Evolutionary conservation across 768 basidiomycete genomes (phyloP), one percentile per base, ranked within the genome.

Genomic region (Cystobasidium onofrii): DNA sequence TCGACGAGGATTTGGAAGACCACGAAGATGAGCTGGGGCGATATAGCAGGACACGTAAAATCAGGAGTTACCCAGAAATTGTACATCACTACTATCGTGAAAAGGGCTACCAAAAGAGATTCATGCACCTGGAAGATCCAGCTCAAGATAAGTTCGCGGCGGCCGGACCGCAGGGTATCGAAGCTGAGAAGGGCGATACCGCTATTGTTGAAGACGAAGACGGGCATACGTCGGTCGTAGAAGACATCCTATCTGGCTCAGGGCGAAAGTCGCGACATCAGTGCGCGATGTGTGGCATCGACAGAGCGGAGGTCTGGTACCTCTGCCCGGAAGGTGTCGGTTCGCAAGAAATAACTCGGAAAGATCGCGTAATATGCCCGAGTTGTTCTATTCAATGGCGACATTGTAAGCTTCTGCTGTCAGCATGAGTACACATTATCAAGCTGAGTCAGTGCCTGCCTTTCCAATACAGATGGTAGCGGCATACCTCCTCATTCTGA

Each of bases 71-170:
- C 33, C 43, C 65, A 20, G 76, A 78, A 46, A 74, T 79, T 18
- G 76, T 77, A 63, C 77, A 77, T 73, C 73, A 74, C 27, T 77
- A 75, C 60, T 79, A 79, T 72, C 64, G 25, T 74, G 75, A 76
- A 73, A 44, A 60, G 72, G 46, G 33, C 20, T 60, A 17, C 17
- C 31, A 39, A 17, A 41, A 43, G 29, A 29, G 25, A 20, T 57
- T 7, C 20, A 44, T 46, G n/a, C 39, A 75, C 15, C 34, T 60
- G 31, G 76, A 78, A 43, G 78, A 79, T 29, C 76, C 74, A 3
- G 74, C 71, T 34, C 75, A 77, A 65, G 74, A 76, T 44, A 78
- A 77, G 63, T 77, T 76, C 41, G 74, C 69, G 31, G 73, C 64
- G 15, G 76, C 72, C 2, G 73, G 57, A 39, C 75, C 76, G 1